A percentile compares a stretch with the other conserved stretches of the same genome.
phyloP scores from a whole-genome alignment of 83 land plant species.

The Picea abies region DNA sequence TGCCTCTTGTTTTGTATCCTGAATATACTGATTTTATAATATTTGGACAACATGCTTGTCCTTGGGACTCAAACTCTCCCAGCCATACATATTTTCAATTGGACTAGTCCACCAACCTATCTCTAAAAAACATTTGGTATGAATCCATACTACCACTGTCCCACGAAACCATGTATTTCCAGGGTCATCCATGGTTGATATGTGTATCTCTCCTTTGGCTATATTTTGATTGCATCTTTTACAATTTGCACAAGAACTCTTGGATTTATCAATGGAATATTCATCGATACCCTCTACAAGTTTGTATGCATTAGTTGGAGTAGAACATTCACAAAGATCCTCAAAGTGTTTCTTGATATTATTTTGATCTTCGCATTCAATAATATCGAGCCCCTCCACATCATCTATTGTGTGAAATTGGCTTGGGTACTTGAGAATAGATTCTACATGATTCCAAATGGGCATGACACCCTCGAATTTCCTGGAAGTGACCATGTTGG shows the following conservation, averaged over 20 bases:
- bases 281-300: conserved; percentile 7
- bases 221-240: conserved; percentile 15
- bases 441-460: conserved; percentile 16
- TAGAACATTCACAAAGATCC: background rate
- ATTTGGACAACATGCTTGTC: conserved; percentile 54
- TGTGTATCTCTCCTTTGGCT: conserved; percentile 54
- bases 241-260: conserved; percentile 15
- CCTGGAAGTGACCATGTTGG: too few species aligned
- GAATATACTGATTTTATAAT: conserved; percentile 21
- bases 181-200: conserved; percentile 72
- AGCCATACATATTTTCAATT: conserved; percentile 75
- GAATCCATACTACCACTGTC: conserved; percentile 74
- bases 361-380: conserved; percentile 7
- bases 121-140: conserved; percentile 80
- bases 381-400: conserved; percentile 11
- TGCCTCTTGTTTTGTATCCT: background rate
- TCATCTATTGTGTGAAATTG: conserved; percentile 13
- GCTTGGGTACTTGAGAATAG: background rate
- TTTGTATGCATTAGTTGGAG: background rate
- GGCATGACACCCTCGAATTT: too few species aligned
- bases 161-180: conserved; percentile 49
- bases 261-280: conserved; percentile 11
- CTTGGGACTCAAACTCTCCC: conserved; percentile 63
- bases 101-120: conserved; percentile 52
- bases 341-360: conserved; percentile 7